Conservation (phyloP, 768 basidiomycete genomes). For the Russula olivacea region DNA sequence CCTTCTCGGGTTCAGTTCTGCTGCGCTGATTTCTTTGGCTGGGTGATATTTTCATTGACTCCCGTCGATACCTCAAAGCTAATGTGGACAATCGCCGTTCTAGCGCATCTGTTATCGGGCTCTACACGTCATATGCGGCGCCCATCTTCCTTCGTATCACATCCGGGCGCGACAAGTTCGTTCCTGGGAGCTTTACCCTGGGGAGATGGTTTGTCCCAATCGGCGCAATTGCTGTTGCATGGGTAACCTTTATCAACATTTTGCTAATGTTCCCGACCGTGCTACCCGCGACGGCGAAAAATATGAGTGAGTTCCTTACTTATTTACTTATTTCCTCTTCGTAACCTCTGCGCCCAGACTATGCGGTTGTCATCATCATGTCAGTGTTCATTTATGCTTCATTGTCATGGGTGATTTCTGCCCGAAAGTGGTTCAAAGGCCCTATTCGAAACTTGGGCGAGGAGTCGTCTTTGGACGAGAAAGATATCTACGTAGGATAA, state of each 20-base stretch:
- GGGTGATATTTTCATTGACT: conserved; percentile 40
- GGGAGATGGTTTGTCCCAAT: conserved; percentile 57
- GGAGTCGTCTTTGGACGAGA: conserved; percentile 8
- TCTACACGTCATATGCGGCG: conserved; percentile 61
- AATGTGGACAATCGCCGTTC: not conserved
- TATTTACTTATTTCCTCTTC: not conserved
- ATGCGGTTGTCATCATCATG: conserved; percentile 60
- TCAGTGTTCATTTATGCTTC: conserved; percentile 60
- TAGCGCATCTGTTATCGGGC: conserved; percentile 64
- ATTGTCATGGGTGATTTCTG: conserved; percentile 59
- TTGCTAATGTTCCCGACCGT: conserved; percentile 45
- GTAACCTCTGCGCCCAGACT: conserved; percentile 40
- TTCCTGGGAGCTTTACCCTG: conserved; percentile 55
- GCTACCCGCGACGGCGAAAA: conserved; percentile 1
- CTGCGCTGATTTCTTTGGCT: conserved; percentile 60
- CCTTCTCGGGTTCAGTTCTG: conserved; percentile 56
- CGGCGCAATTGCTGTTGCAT: conserved; percentile 55
- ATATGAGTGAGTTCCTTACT: conserved; percentile 22
- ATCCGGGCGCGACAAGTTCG: conserved; percentile 52
- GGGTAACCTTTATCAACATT: conserved; percentile 58
- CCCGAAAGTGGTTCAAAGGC: conserved; percentile 65
- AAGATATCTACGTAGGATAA: not conserved
- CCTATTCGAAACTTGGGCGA: conserved; percentile 43
- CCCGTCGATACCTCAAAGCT: not conserved
- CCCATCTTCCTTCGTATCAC: conserved; percentile 70